A percentile compares a stretch with the other conserved stretches of the same genome.
Evolutionary conservation across 83 land plant genomes (phyloP).

Genomic region (Larix sibirica): DNA sequence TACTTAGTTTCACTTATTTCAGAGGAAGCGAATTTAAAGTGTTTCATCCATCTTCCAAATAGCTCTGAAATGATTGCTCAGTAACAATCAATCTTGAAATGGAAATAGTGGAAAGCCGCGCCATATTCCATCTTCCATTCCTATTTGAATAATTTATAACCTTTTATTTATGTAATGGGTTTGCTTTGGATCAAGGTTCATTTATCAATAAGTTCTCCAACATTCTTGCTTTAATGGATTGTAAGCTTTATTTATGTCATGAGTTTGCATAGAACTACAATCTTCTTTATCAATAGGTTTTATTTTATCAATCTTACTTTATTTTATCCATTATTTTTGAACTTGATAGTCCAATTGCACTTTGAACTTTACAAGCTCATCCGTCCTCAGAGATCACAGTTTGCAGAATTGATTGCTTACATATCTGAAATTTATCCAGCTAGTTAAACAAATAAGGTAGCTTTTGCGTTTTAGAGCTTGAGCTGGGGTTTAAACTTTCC

Average conservation of each 20-base stretch:
- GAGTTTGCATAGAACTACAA: not conserved
- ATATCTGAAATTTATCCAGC: not conserved
- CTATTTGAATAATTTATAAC: too few relatives aligned
- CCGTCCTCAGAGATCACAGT: too few relatives aligned
- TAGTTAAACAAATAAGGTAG: not conserved
- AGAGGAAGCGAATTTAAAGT: not conserved
- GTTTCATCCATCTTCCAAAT: not conserved
- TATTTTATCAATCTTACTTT: not conserved
- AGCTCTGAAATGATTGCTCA: not conserved
- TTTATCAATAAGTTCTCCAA: not conserved
- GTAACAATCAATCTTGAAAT: too few relatives aligned
- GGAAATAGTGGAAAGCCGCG: too few relatives aligned
- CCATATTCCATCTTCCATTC: too few relatives aligned
- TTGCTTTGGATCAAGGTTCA: too few relatives aligned
- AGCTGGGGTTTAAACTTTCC: too few relatives aligned
- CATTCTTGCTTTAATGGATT: too few relatives aligned
- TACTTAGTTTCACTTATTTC: not conserved
- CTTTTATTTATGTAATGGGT: too few relatives aligned
- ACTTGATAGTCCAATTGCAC: too few relatives aligned
- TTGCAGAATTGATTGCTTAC: not conserved
- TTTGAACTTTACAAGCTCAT: not conserved
- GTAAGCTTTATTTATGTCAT: not conserved
- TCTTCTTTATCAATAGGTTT: not conserved
- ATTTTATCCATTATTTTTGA: not conserved
- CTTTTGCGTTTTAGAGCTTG: not conserved